Conservation (phyloP, 768 basidiomycete species). For the Sarcodon aspratus region DNA sequence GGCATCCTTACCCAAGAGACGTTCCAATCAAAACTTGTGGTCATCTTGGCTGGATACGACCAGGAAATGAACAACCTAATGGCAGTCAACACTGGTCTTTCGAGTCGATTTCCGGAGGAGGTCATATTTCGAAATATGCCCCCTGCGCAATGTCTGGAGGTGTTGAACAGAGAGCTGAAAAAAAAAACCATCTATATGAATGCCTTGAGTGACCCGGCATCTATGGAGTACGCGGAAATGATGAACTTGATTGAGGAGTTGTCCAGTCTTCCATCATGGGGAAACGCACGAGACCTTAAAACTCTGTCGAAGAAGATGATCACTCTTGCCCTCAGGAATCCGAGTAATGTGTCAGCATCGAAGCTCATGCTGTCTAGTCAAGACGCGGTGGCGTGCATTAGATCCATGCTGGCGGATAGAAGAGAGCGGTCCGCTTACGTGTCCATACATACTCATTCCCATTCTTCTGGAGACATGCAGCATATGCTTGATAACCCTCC, state of each 20-base stretch:
- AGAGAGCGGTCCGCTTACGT: slow-evolving; percentile 1
- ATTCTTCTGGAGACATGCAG: not conserved
- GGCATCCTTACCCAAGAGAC: slow-evolving; percentile 45
- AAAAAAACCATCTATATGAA: slow-evolving; percentile 28
- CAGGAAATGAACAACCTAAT: slow-evolving; percentile 53
- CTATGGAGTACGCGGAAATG: slow-evolving; percentile 23
- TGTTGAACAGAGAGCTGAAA: slow-evolving; percentile 35
- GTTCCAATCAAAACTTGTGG: slow-evolving; percentile 47
- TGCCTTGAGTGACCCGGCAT: slow-evolving; percentile 23
- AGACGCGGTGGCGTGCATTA: slow-evolving; percentile 20
- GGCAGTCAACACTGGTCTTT: slow-evolving; percentile 46
- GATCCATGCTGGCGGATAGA: slow-evolving; percentile 7
- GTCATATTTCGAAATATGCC: slow-evolving; percentile 42
- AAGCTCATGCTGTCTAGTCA: slow-evolving; percentile 13
- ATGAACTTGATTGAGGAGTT: slow-evolving; percentile 27
- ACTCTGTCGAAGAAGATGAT: slow-evolving; percentile 40
- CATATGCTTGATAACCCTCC: not conserved
- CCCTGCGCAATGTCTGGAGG: slow-evolving; percentile 33
- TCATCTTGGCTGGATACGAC: slow-evolving; percentile 64
- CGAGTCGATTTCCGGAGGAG: slow-evolving; percentile 59
- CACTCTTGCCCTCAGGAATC: slow-evolving; percentile 22
- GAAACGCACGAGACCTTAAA: slow-evolving; percentile 57
- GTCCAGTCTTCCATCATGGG: slow-evolving; percentile 43
- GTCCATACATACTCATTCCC: not conserved
- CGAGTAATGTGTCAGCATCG: slow-evolving; percentile 5